Evolutionary conservation across 139 green algal genomes (phyloP).

Genomic region (Coelastrella sp.): DNA sequence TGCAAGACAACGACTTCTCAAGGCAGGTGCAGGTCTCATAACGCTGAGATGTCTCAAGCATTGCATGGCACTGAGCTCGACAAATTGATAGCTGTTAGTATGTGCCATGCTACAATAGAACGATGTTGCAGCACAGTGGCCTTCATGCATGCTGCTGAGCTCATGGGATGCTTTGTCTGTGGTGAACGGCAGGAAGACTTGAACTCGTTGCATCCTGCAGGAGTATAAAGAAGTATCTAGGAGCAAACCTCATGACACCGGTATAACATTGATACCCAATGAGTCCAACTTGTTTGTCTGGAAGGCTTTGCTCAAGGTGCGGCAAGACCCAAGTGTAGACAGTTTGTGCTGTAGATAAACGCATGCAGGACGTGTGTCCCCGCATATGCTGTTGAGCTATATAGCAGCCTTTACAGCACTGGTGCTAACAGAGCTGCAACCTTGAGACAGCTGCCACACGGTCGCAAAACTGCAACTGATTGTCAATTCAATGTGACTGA

Average conservation of each 20-base stretch:
- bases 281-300: conserved; percentile 82
- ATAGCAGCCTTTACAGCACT: too few species aligned
- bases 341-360: not conserved
- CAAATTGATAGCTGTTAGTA: too few species aligned
- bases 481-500: too few species aligned
- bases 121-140: not conserved
- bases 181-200: not conserved
- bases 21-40: conserved; percentile 42
- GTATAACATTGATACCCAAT: conserved; percentile 80
- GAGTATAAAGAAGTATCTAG: conserved; percentile 78
- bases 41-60: too few species aligned
- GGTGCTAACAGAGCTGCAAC: too few species aligned
- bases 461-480: not conserved
- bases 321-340: too few species aligned
- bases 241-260: conserved; percentile 56
- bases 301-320: conserved; percentile 75
- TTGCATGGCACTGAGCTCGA: too few species aligned
- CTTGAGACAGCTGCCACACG: too few species aligned
- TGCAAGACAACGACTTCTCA: conserved; percentile 63
- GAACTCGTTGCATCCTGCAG: conserved; percentile 43
- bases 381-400: too few species aligned
- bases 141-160: not conserved
- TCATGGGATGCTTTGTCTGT: not conserved
- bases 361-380: not conserved
- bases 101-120: too few species aligned